Percentiles rank a stretch among this genome's conserved stretches.
Conservation (phyloP, 257 asterid genomes). For the Nyctanthes arbortristis region DNA sequence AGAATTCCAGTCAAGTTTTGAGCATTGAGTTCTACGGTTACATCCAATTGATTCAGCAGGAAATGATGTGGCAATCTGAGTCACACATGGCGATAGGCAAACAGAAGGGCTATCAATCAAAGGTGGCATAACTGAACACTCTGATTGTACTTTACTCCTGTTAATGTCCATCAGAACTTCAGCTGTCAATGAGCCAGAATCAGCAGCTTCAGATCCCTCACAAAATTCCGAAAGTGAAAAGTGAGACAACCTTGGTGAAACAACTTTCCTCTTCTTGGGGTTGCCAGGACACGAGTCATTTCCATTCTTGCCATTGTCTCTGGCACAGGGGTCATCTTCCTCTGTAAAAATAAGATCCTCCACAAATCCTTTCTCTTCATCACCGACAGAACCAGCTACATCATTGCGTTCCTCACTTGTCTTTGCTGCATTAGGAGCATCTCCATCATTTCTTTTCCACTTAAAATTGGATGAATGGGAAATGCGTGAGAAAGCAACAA, state of each 20-base stretch:
- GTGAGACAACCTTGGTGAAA: slow-evolving; percentile 34
- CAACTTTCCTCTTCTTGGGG: slow-evolving; percentile 46
- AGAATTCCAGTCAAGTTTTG: slow-evolving; percentile 36
- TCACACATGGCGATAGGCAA: slow-evolving; percentile 22
- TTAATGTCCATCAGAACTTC: slow-evolving; percentile 7
- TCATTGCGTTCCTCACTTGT: slow-evolving; percentile 15
- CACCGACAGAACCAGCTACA: slow-evolving; percentile 21
- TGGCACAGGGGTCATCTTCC: slow-evolving; percentile 33
- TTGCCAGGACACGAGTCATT: slow-evolving; percentile 26
- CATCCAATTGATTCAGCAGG: slow-evolving; percentile 31
- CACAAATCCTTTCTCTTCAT: slow-evolving; percentile 25
- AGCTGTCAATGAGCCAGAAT: background rate
- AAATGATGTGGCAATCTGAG: slow-evolving; percentile 7
- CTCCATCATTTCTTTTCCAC: slow-evolving; percentile 49
- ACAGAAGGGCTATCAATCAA: background rate
- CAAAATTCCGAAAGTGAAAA: slow-evolving; percentile 29
- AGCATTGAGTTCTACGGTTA: slow-evolving; percentile 25
- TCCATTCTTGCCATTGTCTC: slow-evolving; percentile 30
- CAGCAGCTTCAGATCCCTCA: slow-evolving; percentile 14
- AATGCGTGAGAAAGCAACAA: slow-evolving; percentile 23
- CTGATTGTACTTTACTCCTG: slow-evolving; percentile 9
- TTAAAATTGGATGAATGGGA: slow-evolving; percentile 31
- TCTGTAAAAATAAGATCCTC: slow-evolving; percentile 35
- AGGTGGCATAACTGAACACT: slow-evolving; percentile 4
- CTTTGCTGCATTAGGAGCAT: too few species aligned